Evolutionary conservation across 2,329 filamentous ascomycete genomes (phyloP), one percentile per base, ranked within the genome.

Genomic region (Dendrostoma leiphaemia): DNA sequence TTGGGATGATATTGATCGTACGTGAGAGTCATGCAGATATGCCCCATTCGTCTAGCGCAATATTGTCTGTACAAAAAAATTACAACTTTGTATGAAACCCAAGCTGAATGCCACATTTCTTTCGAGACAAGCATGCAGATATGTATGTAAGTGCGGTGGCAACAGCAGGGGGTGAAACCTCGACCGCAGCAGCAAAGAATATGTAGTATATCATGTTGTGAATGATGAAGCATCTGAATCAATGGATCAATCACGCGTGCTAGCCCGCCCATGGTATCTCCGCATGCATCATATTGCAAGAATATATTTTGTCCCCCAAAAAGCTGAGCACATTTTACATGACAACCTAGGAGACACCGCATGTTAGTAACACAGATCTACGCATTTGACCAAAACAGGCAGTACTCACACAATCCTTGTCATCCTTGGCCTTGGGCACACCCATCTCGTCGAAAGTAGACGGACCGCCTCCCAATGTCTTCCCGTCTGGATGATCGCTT

Each of bases 371-470:
- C 13, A 15, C 17, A 6, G 10, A 21, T 43, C 17, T 19, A 10
- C 15, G 13, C 12, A 12, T 45, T 9, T 13, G 19, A 46, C 32
- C 31, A 31, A 28, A 7, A 12, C 12, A 12, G 17, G 5, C 2
- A 47, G 56, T 19, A 80, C 81, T 80, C 84, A 97, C 92, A 77
- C 93, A 99, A 72, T 97, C 92, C 61, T 83, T 83, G n/a, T 96
- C 90, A 58, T 86, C 82, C 71, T 94, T 92, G 45, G 80, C 85
- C 64, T 86, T 82, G 6, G 91, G 90, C 63, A 99, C 93, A 35
- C 94, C 94, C 94, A 99, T 99, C 68, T 95, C 92, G 68, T 97
- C 93, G 69, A 99, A 99, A 0, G 94, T 97, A 64, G 94, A 90
- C 1, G 94, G 93, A 10, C 93, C 94, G 67, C 91, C 90, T 47